Evolutionary conservation across 495 filamentous ascomycete species (phyloP).

Genomic region (Rusavskia elegans): DNA sequence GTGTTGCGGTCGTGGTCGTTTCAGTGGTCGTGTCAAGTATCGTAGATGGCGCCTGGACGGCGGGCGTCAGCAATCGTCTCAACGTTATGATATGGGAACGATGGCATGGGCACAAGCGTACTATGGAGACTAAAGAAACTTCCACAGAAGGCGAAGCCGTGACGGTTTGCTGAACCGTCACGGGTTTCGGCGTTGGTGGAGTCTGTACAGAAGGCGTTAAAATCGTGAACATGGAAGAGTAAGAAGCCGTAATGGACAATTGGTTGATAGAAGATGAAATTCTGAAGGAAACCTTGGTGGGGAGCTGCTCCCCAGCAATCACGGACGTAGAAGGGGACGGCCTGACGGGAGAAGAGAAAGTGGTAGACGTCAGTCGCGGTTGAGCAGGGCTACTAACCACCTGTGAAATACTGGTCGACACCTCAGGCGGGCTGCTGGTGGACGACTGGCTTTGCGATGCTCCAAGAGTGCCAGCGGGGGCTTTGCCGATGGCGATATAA

Average conservation of each 20-base stretch:
- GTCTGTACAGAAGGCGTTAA: constrained; percentile 10
- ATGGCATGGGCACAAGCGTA: constrained; percentile 8
- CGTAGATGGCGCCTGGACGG: constrained; percentile 8
- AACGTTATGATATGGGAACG: neutral
- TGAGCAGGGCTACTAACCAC: constrained; percentile 13
- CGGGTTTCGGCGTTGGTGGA: constrained; percentile 7
- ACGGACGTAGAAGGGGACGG: constrained; percentile 11
- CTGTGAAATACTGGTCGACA: constrained; percentile 3
- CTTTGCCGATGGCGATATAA: constrained; percentile 34
- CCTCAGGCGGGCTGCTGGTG: neutral
- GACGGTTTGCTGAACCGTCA: constrained; percentile 15
- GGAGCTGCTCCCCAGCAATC: constrained; percentile 10
- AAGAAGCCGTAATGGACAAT: neutral
- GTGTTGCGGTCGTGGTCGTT: constrained; percentile 5
- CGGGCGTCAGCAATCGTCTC: neutral
- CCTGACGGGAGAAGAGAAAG: constrained; percentile 10
- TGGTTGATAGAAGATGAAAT: constrained; percentile 12
- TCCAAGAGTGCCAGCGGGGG: constrained; percentile 33
- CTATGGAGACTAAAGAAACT: constrained; percentile 13
- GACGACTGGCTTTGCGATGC: neutral
- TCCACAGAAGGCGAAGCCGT: constrained; percentile 12
- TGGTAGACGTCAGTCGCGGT: constrained; percentile 7
- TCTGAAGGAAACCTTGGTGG: constrained; percentile 6
- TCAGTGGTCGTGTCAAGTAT: constrained; percentile 9
- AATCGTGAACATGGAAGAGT: constrained; percentile 1